A percentile compares a stretch with the other conserved stretches of the same genome.
phyloP scores from a whole-genome alignment of 2,329 filamentous ascomycete species.

The Apiospora rasikravindrae region DNA sequence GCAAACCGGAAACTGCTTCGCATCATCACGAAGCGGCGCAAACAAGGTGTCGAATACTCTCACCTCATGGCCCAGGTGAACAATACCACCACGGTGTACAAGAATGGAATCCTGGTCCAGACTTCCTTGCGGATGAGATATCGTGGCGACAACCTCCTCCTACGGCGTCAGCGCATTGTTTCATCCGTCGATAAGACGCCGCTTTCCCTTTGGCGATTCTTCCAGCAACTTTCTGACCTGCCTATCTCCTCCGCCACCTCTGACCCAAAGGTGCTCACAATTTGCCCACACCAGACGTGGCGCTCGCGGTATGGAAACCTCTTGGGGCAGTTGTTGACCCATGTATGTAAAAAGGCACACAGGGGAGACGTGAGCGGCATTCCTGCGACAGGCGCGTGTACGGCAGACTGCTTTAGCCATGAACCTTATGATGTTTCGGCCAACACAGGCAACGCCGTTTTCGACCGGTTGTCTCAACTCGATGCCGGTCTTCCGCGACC shows the following conservation, averaged over 20 bases:
- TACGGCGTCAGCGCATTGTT: slow-evolving; percentile 31
- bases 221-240: slow-evolving; percentile 25
- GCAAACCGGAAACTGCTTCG: slow-evolving; percentile 33
- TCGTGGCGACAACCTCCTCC: slow-evolving; percentile 27
- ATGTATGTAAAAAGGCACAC: slow-evolving; percentile 24
- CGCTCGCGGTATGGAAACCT: slow-evolving; percentile 21
- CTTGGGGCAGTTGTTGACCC: slow-evolving; percentile 22
- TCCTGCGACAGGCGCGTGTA: slow-evolving; percentile 16
- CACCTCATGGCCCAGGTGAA: slow-evolving; percentile 32
- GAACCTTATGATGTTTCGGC: slow-evolving; percentile 27
- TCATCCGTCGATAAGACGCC: slow-evolving; percentile 32
- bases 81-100: slow-evolving; percentile 30
- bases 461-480: slow-evolving; percentile 25
- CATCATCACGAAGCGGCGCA: slow-evolving; percentile 31
- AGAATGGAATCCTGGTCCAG: slow-evolving; percentile 30
- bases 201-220: slow-evolving; percentile 29
- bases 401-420: slow-evolving; percentile 26
- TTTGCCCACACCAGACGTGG: slow-evolving; percentile 32
- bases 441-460: slow-evolving; percentile 28
- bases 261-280: slow-evolving; percentile 23
- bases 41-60: slow-evolving; percentile 28
- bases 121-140: slow-evolving; percentile 30
- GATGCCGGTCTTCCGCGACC: slow-evolving; percentile 26
- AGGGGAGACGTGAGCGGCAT: neutral
- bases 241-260: slow-evolving; percentile 17